Percentiles rank a stretch among this genome's conserved stretches.
phyloP scores from a whole-genome alignment of 2,329 filamentous ascomycete genomes.

The Aspergillus oerlinghausenensis region DNA sequence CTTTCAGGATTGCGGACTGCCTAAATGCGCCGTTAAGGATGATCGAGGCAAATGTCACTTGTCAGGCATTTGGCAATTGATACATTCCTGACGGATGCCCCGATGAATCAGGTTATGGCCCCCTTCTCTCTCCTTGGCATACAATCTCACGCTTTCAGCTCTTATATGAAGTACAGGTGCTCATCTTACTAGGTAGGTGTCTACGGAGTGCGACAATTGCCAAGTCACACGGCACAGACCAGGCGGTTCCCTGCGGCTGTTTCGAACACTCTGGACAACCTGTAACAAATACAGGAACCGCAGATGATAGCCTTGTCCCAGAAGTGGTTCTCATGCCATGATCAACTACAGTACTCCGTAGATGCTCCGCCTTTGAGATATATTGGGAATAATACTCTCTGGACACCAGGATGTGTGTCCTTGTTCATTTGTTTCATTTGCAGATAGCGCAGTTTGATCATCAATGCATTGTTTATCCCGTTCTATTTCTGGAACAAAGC shows the following conservation, averaged over 20 bases:
- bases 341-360: neutral
- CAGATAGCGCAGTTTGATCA: neutral
- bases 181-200: no score
- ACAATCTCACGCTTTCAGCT: no score
- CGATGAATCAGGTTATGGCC: no score
- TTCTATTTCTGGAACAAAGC: neutral
- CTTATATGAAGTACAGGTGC: no score
- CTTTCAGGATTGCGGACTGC: neutral
- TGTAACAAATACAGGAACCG: neutral
- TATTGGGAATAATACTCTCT: neutral
- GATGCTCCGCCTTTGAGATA: neutral
- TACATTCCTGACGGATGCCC: neutral
- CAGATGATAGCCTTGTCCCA: neutral
- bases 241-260: neutral
- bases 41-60: neutral
- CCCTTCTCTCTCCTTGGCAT: no score
- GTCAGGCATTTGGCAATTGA: neutral
- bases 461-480: neutral
- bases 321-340: neutral
- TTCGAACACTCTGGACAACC: neutral
- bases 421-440: neutral
- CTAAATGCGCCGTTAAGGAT: neutral
- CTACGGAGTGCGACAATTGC: neutral
- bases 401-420: neutral
- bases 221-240: neutral